Base-by-base conservation (phyloP, 306 rosid genomes). In the Pueraria montana region DNA sequence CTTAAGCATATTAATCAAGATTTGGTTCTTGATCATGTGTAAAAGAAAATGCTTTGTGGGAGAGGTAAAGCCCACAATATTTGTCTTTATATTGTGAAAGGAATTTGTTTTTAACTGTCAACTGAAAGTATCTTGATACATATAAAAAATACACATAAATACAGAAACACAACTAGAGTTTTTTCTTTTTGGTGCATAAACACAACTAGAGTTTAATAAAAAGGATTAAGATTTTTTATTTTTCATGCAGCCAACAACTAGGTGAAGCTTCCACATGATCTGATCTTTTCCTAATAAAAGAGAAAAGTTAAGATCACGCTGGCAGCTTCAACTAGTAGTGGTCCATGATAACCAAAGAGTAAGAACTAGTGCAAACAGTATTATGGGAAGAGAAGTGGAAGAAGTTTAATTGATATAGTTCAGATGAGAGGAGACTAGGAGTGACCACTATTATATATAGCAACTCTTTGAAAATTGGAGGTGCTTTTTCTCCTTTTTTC, bases 221-320 rank as follows among this genome's bases (percentile, higher is more conserved):
- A 20, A 18, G 49, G 58, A 55, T 59, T 87, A 84, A 79, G 88
- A 62, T 59, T 73, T 75, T 52, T 27, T 30, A 8, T 20, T 53
- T 18, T 53, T 71, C 87, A 85, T 89, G 85, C 81, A 34, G 48
- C 81, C 89, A 91, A 72, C 86, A 87, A 90, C 90, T 26, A 83
- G 97, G 91, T 95, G 99, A 95, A 95, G 85, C 92, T 83, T 80
- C 91, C 92, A 72, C 87, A 92, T 93, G 97, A 93, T 93, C 99
- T 89, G 80, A 92, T 89, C 87, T 74, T 89, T 84, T 88, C 88
- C 66, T 85, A 1, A 69, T 34, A 3, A 68, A 81, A 43, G 88
- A 86, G 85, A 75, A 87, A 89, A 87, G 88, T 86, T 89, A 77
- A 95, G 99, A 95, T 95, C 97, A 95, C 89, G 97, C 98, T 95